Conservation (phyloP, 2,329 filamentous ascomycete genomes). For the Spiromastix sp. region DNA sequence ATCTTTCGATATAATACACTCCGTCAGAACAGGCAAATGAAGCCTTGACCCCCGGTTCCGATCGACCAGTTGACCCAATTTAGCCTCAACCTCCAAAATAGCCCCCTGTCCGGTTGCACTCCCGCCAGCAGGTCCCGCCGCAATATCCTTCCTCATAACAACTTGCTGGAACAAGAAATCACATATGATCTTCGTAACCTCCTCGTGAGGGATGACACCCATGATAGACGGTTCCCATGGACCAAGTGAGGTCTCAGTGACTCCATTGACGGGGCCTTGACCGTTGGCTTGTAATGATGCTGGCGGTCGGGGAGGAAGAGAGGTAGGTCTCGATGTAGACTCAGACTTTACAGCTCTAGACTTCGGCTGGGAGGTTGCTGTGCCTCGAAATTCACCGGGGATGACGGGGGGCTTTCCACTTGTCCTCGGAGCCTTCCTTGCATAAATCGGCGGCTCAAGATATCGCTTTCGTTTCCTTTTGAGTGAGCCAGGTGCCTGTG, state of each 20-base stretch:
- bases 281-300: slow-evolving; percentile 14
- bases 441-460: slow-evolving; percentile 44
- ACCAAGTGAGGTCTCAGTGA: slow-evolving; percentile 22
- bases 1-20: slow-evolving; percentile 56
- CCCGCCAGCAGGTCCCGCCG: slow-evolving; percentile 40
- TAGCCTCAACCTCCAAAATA: slow-evolving; percentile 87
- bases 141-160: slow-evolving; percentile 53
- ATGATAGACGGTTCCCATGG: slow-evolving; percentile 53
- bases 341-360: neutral
- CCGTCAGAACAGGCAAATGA: slow-evolving; percentile 55
- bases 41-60: slow-evolving; percentile 61
- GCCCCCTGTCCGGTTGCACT: slow-evolving; percentile 56
- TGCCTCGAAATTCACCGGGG: slow-evolving; percentile 15
- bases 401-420: slow-evolving; percentile 33
- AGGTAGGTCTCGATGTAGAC: slow-evolving; percentile 3
- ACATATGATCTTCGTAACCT: slow-evolving; percentile 63
- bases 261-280: slow-evolving; percentile 20
- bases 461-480: slow-evolving; percentile 41
- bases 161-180: slow-evolving; percentile 71
- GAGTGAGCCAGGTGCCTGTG: slow-evolving; percentile 22
- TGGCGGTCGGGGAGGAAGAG: slow-evolving; percentile 7
- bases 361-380: neutral
- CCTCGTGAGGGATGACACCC: slow-evolving; percentile 59
- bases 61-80: slow-evolving; percentile 73
- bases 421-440: slow-evolving; percentile 32